Percentiles rank a stretch among this genome's conserved stretches.
These are phyloP conservation scores for Bruguiera hainesii DNA, from an alignment of 441 rosid genomes.

Conservation along the genomic window DNA sequence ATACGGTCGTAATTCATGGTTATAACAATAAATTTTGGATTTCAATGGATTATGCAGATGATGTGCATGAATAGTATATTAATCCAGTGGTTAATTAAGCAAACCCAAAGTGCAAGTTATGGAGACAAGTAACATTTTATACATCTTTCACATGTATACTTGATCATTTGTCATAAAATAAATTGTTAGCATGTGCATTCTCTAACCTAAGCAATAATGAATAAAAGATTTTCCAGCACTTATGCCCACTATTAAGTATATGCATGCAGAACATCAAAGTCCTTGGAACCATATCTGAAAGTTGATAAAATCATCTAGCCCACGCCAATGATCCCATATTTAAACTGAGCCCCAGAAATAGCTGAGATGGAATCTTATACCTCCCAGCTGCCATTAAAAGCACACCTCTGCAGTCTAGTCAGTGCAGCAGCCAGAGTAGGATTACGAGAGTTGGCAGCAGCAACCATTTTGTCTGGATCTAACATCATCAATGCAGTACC, in stretches of 20 bases:
- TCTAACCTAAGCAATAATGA: no score
- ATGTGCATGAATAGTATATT: not conserved
- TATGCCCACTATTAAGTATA: no score
- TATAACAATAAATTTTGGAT: not conserved
- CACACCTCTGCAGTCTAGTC: constrained; percentile 99
- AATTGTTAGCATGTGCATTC: no score
- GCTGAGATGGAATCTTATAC: constrained; percentile 36
- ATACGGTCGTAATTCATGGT: no score
- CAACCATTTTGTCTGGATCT: constrained; percentile 99
- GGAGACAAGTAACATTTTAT: not conserved
- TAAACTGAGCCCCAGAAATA: not conserved
- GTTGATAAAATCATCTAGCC: no score
- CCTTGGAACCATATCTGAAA: no score
- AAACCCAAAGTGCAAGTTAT: not conserved
- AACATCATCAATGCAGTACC: constrained; percentile 99
- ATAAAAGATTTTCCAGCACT: no score
- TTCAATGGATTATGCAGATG: not conserved
- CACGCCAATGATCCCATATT: no score
- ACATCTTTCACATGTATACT: no score
- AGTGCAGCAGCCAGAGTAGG: constrained; percentile 98
- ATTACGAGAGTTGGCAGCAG: constrained; percentile 99
- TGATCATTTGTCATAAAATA: no score
- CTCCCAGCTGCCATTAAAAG: constrained; percentile 99
- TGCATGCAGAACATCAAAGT: no score
- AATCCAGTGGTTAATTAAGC: not conserved